Evolutionary conservation across 2,329 filamentous ascomycete species (phyloP), one percentile per base, ranked within the genome.

Genomic region (Pseudovirgaria hyperparasitica): DNA sequence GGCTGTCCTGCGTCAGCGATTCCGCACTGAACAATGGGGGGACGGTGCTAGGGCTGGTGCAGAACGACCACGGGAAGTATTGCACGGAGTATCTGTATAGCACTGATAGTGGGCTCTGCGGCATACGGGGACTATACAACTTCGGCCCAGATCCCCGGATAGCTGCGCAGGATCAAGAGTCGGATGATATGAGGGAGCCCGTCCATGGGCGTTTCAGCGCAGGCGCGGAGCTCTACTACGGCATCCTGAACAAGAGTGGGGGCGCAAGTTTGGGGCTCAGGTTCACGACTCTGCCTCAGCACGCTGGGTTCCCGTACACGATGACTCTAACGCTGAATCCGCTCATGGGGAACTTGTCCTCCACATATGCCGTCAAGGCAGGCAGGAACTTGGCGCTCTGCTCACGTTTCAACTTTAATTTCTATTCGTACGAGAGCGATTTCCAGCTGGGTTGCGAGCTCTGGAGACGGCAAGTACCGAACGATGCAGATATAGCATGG

Each of bases 401-500:
- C 37, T 92, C 85, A 13, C 75, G 80, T 26, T 87, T 96, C 58
- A 85, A 92, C 47, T 98, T 98, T 58, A 98, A 98, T 46, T 80
- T 94, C 26, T 96, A 94, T 57, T 93, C 84, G 50, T 98, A 94
- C 60, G 90, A 98, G 60, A 93, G 84, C 48, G 81, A 90, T 32
- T 78, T 93, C 64, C 77, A 85, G 15, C 70, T 96, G 14, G 90
- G 90, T 9, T 82, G 84, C 59, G 90, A 98, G 58, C 62, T 96
- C 22, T 98, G 90, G 87, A 75, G 82, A 45, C 77, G 72, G 28
- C 45, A 49, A 32, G n/a, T n/a, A n/a, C n/a, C n/a, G n/a, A 40
- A 38, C 32, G 44, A 46, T 26, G 48, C 47, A 34, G 55, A 52
- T 37, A 50, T 58, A 27, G 58, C 58, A 16, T 61, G 59, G 52